Base-by-base conservation (phyloP, 495 filamentous ascomycete species). In the Daldinia decipiens region DNA sequence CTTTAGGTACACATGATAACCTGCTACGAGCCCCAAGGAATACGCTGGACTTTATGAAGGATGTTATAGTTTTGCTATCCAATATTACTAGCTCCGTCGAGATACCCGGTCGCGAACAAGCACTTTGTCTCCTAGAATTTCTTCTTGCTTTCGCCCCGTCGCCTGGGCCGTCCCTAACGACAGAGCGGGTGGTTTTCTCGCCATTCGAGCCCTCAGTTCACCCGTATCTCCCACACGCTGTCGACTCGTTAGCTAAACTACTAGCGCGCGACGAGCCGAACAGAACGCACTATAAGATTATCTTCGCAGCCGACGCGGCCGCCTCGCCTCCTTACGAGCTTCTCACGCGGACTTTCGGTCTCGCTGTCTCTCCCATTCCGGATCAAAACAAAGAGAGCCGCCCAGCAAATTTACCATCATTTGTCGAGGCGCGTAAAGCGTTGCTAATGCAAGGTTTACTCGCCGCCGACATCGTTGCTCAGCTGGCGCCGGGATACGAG, bases 1-100 rank as follows among this genome's bases (percentile, higher is more conserved):
- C 92, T 70, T 84, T 99, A 31, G 95, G 95, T 39, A 98, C 95
- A 4, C 90, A 93, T n/a, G 90, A 92, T 70, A 90, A 92, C 85
- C 85, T 98, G 40, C 80, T 98, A 47, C 88, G 94, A 19, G 92
- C 87, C 6, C 83, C 94, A 68, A 81, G 83, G 65, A 95, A 97
- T 79, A 95, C 92, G 4, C 79, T 97, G 74, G 95, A 99, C 77
- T 92, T 99, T 72, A 96, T 97, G 92, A 99, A 99, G 79, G 95
- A 99, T 79, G 84, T 94, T 13, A 88, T 98, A 62, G 91, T 90
- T 45, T 91, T 94, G 60, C 83, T 99, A 39, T 95, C 93, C 63
- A 98, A 99, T 76, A 84, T 95, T 60, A 87, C 93, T 17, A 88
- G 94, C 62, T 84, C 86, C 21, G 87, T 99, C 60, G 89, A 93